Base-by-base conservation (phyloP, 2,329 filamentous ascomycete species). In the Penicillium sclerotiorum region DNA sequence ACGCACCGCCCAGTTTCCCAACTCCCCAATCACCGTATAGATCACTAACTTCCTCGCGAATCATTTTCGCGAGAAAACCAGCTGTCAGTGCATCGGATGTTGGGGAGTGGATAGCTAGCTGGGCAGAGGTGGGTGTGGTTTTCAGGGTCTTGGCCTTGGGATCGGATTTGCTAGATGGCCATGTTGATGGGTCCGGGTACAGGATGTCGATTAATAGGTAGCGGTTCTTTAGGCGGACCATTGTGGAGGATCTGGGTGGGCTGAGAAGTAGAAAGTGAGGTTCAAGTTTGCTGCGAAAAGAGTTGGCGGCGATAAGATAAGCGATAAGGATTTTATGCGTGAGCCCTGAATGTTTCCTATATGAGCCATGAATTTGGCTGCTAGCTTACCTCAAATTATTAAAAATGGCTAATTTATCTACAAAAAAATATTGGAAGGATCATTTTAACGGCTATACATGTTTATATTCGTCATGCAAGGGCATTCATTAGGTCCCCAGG, bases 171-270 rank as follows among this genome's bases (percentile, higher is more conserved):
- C 64, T 56, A 8, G 76, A 56, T 11, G 82, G 75, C 59, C 60
- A 64, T 46, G 66, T 60, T n/a, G 54, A 53, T 15, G 63, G 58
- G 6, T 84, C 80, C 0, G 92, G 90, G 64, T 96, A 96, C 39
- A 97, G 80, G 58, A 97, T 91, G 68, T 95, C 90, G 55, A 97
- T 84, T n/a, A 97, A 84, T 15, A 99, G 82, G 71, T 99, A 99
- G 63, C 94, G 87, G 72, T 96, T 88, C 74, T 99, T 99, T 60
- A 97, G 84, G 67, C 94, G 90, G 52, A 99, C 94, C 94, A 99
- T 96, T 41, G 36, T 74, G 59, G 9, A 9, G 9, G 40, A 32
- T 2, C 45, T 39, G 23, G 11, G 33, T 15, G 36, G 9, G 9
- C 4, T 18, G 33, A 8, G 18, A 28, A n/a, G 39, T 9, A 38